Base-by-base conservation (phyloP, 179 eudicot genomes). In the Gypsophila paniculata region DNA sequence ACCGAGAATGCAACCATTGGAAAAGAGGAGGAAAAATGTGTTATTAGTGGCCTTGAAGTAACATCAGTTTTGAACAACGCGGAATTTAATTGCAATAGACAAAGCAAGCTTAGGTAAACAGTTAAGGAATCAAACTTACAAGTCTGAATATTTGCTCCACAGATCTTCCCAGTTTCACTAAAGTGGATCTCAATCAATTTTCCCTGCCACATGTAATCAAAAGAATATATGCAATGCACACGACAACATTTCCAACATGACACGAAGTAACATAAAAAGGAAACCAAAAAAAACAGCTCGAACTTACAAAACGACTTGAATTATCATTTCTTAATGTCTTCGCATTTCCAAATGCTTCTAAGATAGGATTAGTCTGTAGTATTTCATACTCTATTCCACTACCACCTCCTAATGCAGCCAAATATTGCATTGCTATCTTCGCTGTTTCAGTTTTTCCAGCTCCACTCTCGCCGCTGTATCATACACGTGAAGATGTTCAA, bases 361-460 rank as follows among this genome's bases (percentile, higher is more conserved):
- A 78, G 74, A 92, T 90, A 21, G 96, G 97, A 83, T 89, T 95
- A 72, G 99, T 95, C 81, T 91, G 85, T 74, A 95, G 63, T 78
- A 95, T 89, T 74, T 95, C 97, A 75, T 87, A 85, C 74, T 91
- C 99, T 81, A 94, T 91, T 61, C 97, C 99, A 82, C 92, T 91
- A 69, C 96, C 99, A 70, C 97, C 99, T 78, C 99, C 99, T 52
- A 95, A 86, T 23, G 99, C 89, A 78, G 99, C 99, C 89, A 95
- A 83, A 83, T 95, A 95, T 78, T 95, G 97, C 99, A 95, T 95
- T 60, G 99, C 96, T 78, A 95, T 95, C 84, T 94, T 94, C 74
- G 99, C 99, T 54, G 99, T 94, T 80, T 94, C 99, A 14, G 99
- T 94, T 78, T 94, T 94, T 55, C 99, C 99, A 8, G 99, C 96